phyloP scores from a whole-genome alignment of 2,329 filamentous ascomycete species.

The Apiospora arundinis region DNA sequence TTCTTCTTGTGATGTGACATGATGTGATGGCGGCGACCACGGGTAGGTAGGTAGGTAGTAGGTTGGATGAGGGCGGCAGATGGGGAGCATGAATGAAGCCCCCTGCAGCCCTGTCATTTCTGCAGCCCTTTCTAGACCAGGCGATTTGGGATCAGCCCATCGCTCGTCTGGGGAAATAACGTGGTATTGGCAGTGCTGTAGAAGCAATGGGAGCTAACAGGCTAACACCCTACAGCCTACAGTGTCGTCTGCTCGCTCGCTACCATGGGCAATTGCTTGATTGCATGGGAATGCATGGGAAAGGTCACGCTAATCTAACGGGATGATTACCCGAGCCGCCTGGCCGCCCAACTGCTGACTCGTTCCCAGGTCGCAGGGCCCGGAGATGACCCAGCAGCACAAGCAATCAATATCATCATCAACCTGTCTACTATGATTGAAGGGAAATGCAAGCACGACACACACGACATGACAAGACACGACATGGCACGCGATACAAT shows the following conservation, averaged over 20 bases:
- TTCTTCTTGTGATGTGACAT: background rate
- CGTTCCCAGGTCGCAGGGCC: background rate
- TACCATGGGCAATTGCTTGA: background rate
- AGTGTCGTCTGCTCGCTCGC: background rate
- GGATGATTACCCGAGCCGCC: constrained; percentile 16
- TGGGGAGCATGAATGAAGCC: background rate
- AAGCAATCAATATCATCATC: background rate
- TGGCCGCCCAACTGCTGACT: constrained; percentile 1
- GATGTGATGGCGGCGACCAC: background rate
- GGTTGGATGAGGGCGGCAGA: background rate
- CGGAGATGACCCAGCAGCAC: constrained; percentile 8
- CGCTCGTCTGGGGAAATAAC: background rate
- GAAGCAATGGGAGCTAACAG: background rate
- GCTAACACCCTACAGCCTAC: background rate
- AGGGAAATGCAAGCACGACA: background rate
- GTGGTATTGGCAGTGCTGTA: background rate
- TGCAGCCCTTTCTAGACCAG: constrained; percentile 2
- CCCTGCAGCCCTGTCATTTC: constrained; percentile 11
- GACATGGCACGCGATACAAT: background rate
- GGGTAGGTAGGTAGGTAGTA: background rate
- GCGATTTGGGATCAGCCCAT: background rate
- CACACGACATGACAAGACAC: background rate
- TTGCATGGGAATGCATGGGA: background rate
- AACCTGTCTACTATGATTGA: background rate
- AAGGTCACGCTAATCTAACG: constrained; percentile 4